Percentiles rank a stretch among this genome's conserved stretches.
Evolutionary conservation across 371 early-diverging fungal species (phyloP).

Genomic region (Mucor ambiguus): DNA sequence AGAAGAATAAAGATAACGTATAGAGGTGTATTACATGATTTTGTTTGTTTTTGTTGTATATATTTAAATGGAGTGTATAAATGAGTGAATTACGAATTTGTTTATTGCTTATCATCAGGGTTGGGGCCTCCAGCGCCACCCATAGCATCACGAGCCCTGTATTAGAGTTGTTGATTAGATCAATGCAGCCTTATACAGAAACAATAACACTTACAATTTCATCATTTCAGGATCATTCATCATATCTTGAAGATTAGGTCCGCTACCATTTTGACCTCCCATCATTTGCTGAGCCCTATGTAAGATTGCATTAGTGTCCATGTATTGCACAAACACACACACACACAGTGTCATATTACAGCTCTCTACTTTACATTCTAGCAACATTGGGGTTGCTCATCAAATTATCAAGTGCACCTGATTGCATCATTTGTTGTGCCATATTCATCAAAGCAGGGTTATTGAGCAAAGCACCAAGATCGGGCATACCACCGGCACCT

Average conservation of each 20-base stretch:
- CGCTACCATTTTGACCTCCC: slow-evolving; percentile 54
- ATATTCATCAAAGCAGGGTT: slow-evolving; percentile 94
- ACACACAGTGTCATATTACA: not conserved
- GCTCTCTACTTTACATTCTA: slow-evolving; percentile 64
- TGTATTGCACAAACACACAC: no score
- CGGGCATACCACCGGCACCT: slow-evolving; percentile 68
- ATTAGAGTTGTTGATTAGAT: not conserved
- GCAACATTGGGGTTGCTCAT: slow-evolving; percentile 89
- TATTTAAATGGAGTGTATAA: not conserved
- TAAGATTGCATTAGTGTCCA: not conserved
- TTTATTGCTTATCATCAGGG: slow-evolving; percentile 22
- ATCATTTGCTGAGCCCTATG: slow-evolving; percentile 79
- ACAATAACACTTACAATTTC: slow-evolving; percentile 58
- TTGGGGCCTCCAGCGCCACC: slow-evolving; percentile 28
- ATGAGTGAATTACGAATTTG: not conserved
- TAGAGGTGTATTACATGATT: not conserved
- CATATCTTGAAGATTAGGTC: slow-evolving; percentile 67
- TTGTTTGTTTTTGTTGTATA: not conserved
- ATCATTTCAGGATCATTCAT: slow-evolving; percentile 80
- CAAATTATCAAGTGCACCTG: slow-evolving; percentile 81
- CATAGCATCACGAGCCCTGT: slow-evolving; percentile 78
- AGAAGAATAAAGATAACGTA: slow-evolving; percentile 11
- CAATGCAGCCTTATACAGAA: not conserved
- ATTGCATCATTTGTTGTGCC: slow-evolving; percentile 94
- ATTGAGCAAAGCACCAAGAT: slow-evolving; percentile 69